phyloP scores from a whole-genome alignment of 148 eudicot species.

The Amaranthus cruentus region DNA sequence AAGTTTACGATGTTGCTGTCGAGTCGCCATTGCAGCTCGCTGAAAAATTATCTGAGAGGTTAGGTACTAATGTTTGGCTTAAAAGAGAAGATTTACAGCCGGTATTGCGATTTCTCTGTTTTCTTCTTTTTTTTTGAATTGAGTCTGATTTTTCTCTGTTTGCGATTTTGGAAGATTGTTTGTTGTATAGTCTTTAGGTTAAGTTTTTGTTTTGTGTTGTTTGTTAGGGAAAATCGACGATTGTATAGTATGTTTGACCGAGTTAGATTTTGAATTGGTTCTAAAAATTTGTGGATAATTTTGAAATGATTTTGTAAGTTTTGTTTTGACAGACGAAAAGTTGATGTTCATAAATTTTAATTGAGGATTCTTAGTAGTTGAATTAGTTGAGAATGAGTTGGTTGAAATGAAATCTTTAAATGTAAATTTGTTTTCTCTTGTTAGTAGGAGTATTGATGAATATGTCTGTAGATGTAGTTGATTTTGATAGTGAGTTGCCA shows the following conservation, averaged over 20 bases:
- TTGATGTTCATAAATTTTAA: too few relatives aligned
- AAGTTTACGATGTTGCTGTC: conserved; percentile 67
- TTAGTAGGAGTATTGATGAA: too few relatives aligned
- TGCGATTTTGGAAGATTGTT: neutral
- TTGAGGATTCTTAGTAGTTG: too few relatives aligned
- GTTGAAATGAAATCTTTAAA: too few relatives aligned
- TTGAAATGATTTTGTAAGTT: neutral
- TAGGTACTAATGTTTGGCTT: conserved; percentile 58
- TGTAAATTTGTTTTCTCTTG: too few relatives aligned
- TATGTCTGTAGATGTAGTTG: too few relatives aligned
- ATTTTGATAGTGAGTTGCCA: too few relatives aligned
- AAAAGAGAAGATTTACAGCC: conserved; percentile 67
- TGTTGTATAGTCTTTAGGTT: neutral
- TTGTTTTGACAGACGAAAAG: too few relatives aligned
- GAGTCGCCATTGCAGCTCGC: conserved; percentile 75
- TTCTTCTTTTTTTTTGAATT: neutral
- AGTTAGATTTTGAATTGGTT: too few relatives aligned
- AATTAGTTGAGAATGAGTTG: too few relatives aligned
- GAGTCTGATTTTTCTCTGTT: neutral
- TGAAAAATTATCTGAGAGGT: conserved; percentile 51
- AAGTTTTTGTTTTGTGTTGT: neutral
- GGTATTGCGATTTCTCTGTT: neutral
- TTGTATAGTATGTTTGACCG: too few relatives aligned
- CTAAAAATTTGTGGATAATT: neutral
- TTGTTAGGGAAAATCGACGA: neutral